Conservation (phyloP, 768 basidiomycete genomes). For the Erythrobasidium yunnanense region DNA sequence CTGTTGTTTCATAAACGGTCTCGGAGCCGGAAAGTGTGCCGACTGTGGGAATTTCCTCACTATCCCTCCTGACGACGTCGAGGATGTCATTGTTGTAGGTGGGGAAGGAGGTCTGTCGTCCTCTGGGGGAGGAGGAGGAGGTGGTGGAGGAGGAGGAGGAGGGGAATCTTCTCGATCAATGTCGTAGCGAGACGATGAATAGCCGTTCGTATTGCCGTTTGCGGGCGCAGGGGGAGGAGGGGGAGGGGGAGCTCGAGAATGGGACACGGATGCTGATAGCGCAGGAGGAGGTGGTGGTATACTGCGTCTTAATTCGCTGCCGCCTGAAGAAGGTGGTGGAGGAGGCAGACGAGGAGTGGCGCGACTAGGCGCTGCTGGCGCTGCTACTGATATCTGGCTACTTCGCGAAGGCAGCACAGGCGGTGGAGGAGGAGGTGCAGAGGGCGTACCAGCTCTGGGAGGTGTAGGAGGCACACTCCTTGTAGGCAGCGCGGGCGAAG, state of each 20-base stretch:
- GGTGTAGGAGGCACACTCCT: slow-evolving; percentile 7
- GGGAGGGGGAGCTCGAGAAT: slow-evolving; percentile 15
- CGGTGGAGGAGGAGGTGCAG: not conserved
- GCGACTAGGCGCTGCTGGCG: not conserved
- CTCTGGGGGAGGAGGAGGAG: not conserved
- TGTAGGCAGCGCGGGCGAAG: not conserved
- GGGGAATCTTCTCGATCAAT: not conserved
- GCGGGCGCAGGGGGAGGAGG: not conserved
- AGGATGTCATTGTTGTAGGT: slow-evolving; percentile 17
- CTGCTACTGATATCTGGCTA: not conserved
- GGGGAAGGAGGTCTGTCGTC: slow-evolving; percentile 2
- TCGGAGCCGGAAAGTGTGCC: slow-evolving; percentile 16
- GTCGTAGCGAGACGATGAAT: not conserved
- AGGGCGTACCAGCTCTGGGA: not conserved
- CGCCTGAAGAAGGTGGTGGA: not conserved
- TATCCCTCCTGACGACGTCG: slow-evolving; percentile 5
- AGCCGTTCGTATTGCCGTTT: not conserved
- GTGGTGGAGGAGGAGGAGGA: slow-evolving; percentile 21
- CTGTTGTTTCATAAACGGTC: slow-evolving; percentile 15
- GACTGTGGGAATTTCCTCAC: slow-evolving; percentile 24
- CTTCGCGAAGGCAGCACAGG: not conserved
- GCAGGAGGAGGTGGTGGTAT: not conserved
- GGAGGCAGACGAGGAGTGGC: not conserved
- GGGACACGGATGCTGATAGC: not conserved
- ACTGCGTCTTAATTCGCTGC: not conserved